Conservation (phyloP, 441 rosid genomes). For the Viola pubescens region DNA sequence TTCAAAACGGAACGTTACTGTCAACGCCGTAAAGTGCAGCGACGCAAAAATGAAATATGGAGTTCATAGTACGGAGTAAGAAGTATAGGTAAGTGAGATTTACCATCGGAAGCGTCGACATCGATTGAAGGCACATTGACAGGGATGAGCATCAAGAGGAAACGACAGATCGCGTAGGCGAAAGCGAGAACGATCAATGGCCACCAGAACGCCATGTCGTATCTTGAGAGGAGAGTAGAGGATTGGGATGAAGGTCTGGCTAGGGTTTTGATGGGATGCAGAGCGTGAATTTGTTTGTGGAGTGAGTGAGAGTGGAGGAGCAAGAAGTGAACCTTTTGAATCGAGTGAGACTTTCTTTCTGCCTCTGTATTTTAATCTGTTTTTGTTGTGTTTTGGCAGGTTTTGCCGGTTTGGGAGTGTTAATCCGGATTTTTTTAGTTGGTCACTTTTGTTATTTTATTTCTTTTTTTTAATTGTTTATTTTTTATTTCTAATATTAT, state of each 20-base stretch:
- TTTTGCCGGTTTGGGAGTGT: background rate
- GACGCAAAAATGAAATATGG: background rate
- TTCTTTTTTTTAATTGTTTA: background rate
- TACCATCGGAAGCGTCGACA: slow-evolving; percentile 90
- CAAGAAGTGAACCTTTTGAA: no score
- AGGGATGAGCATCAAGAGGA: slow-evolving; percentile 82
- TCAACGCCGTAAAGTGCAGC: background rate
- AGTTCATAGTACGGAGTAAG: background rate
- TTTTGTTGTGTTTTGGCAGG: no score
- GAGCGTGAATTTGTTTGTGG: no score
- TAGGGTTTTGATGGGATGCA: background rate
- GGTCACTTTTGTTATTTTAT: background rate
- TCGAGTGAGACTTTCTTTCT: no score
- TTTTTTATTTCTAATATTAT: no score
- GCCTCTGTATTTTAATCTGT: no score
- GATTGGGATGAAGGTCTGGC: background rate
- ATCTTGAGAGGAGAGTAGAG: background rate
- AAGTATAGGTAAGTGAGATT: background rate
- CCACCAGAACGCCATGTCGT: slow-evolving; percentile 89
- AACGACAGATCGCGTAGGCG: slow-evolving; percentile 87
- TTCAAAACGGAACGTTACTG: background rate
- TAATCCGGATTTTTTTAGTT: background rate
- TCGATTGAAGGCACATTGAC: slow-evolving; percentile 88
- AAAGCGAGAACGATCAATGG: slow-evolving; percentile 70
- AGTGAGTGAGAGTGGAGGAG: no score